Conservation (phyloP, 2,329 filamentous ascomycete genomes). For the Phialophora chinensis region DNA sequence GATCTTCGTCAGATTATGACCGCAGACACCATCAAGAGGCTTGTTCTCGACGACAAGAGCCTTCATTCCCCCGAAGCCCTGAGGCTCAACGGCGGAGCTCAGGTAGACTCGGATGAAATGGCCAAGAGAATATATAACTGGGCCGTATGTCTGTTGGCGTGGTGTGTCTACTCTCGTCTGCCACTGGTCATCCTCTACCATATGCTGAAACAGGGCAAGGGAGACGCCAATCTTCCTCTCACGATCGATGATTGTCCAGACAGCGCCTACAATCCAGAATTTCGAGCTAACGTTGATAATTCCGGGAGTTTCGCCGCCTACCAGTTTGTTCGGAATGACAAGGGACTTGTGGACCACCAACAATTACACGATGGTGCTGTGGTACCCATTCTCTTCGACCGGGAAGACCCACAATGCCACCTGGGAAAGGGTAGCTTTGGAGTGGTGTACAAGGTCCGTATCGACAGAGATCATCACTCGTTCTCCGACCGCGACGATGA, state of each 20-base stretch:
- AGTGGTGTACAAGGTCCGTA: slow-evolving; percentile 9
- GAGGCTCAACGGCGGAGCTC: neutral
- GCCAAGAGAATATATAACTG: neutral
- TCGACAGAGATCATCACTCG: slow-evolving; percentile 8
- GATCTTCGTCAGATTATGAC: neutral
- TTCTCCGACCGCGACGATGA: neutral
- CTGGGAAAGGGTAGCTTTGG: slow-evolving; percentile 11
- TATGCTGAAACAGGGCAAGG: neutral
- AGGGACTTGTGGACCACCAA: neutral
- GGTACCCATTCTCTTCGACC: neutral
- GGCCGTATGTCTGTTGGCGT: neutral
- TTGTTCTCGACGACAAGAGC: neutral
- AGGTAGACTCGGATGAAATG: neutral
- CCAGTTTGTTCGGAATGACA: neutral
- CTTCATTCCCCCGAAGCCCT: neutral
- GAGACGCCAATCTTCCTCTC: neutral
- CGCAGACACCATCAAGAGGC: neutral
- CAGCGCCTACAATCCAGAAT: neutral
- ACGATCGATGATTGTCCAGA: neutral
- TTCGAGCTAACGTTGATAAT: neutral
- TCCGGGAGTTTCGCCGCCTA: neutral
- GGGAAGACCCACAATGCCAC: neutral
- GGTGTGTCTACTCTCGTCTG: neutral
- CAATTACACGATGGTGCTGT: neutral
- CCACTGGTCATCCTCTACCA: neutral